phyloP scores from a whole-genome alignment of 2,329 filamentous ascomycete species.

The Fusarium sp. region DNA sequence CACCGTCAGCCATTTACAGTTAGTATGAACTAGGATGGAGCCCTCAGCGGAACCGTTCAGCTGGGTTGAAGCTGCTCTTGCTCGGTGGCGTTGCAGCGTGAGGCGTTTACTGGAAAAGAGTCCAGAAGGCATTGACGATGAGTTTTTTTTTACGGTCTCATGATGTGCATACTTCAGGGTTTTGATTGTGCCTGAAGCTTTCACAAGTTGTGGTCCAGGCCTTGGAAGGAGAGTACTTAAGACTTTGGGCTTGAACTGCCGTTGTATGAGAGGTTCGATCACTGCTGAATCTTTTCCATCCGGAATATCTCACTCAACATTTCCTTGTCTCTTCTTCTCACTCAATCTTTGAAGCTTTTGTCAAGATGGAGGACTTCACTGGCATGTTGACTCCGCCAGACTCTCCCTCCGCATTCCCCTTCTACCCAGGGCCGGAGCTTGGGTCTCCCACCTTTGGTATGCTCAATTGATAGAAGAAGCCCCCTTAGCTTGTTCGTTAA shows the following conservation, averaged over 20 bases:
- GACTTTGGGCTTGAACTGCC: background rate
- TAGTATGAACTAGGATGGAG: background rate
- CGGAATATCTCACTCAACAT: accelerated
- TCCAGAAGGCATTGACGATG: accelerated
- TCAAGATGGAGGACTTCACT: background rate
- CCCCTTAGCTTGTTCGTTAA: no score
- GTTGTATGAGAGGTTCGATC: no score
- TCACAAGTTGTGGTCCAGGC: background rate
- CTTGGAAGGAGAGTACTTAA: background rate
- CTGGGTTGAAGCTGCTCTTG: background rate
- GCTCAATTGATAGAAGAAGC: no score
- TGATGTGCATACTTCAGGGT: background rate
- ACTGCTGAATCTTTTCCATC: background rate
- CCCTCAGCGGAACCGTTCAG: background rate
- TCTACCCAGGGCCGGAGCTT: no score
- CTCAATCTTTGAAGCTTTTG: accelerated
- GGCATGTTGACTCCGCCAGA: background rate
- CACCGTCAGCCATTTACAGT: background rate
- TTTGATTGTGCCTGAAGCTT: background rate
- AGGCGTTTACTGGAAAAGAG: no score
- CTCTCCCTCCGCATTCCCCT: background rate
- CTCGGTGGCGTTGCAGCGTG: background rate
- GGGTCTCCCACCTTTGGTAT: no score
- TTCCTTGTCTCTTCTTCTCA: accelerated
- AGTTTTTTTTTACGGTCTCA: accelerated